Evolutionary conservation across 306 rosid species (phyloP), one percentile per base, ranked within the genome.

Genomic region (Mimosa bimucronata): DNA sequence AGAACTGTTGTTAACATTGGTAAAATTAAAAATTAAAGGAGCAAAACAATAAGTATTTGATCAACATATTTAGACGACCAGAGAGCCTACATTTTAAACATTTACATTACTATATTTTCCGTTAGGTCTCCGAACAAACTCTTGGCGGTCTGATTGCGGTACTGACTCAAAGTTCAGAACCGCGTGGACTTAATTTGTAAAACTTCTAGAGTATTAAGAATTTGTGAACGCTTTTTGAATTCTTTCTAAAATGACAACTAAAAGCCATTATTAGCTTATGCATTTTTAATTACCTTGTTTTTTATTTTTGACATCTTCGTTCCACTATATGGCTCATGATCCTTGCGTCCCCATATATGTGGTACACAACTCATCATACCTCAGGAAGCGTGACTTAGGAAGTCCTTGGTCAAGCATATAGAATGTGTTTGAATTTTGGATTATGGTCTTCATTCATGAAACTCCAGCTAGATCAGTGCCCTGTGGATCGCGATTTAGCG

Each of bases 151-250:
- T 74, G 10, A 41, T 73, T 77, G 89, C 77, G 83, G 65, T 66
- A 65, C 83, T 73, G 66, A 74, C 21, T 70, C 75, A 28, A 46
- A 52, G 15, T 72, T 25, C 61, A 50, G 77, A 84, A 86, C 86
- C 90, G 89, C 60, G 90, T 90, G 91, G 91, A 62, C 77, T 82
- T 81, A 77, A 3, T 77, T 29, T 62, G 4, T 6, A 26, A 26
- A 77, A 29, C 75, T 62, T 45, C 77, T 67, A 71, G 74, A 61
- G 28, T 52, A 66, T 34, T 3, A 15, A 8, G 80, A 83, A 78
- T 62, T 72, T 61, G 61, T 58, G 53, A 67, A 21, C 62, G n/a
- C 60, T 2, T 41, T 37, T 69, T 65, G 38, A n/a, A 62, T 10
- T 68, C 81, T 75, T 78, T 77, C 78, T 74, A 81, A 55, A 29